phyloP scores from a whole-genome alignment of 768 basidiomycete genomes.

The Fomitopsis serialis region DNA sequence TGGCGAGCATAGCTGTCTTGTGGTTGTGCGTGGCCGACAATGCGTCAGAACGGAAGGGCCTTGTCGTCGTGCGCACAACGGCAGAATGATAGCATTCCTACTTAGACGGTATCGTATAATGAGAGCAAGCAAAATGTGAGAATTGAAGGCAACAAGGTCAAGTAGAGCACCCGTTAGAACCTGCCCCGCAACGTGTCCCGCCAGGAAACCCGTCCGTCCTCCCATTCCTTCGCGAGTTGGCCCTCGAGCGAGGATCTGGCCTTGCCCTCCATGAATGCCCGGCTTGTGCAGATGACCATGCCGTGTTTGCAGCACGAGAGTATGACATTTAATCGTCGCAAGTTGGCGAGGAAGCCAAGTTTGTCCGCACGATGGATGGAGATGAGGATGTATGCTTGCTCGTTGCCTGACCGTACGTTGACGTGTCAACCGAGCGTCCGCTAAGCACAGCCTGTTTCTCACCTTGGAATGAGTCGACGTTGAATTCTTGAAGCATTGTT shows the following conservation, averaged over 20 bases:
- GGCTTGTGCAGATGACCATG: constrained; percentile 26
- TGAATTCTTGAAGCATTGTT: constrained; percentile 28
- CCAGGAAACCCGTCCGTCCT: constrained; percentile 8
- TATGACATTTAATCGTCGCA: constrained; percentile 29
- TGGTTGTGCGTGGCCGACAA: no score
- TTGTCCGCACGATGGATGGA: constrained; percentile 25
- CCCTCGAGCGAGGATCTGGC: constrained; percentile 22
- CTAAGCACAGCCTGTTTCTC: not conserved
- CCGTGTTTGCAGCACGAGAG: constrained; percentile 27
- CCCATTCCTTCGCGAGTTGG: constrained; percentile 16
- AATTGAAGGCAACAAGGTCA: not conserved
- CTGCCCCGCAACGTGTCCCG: constrained; percentile 4
- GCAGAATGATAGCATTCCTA: not conserved
- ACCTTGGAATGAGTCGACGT: constrained; percentile 34
- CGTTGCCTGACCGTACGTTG: constrained; percentile 22
- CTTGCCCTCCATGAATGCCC: constrained; percentile 14
- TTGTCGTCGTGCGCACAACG: not conserved
- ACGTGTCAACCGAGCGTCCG: not conserved
- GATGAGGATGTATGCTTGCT: constrained; percentile 27
- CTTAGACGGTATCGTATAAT: no score
- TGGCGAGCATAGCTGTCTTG: not conserved
- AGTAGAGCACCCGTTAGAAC: not conserved
- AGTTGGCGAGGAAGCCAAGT: constrained; percentile 26
- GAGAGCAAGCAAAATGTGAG: no score
- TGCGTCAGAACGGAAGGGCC: not conserved